These are phyloP conservation scores for Sugiyamaella pinicola DNA, from an alignment of 1,139 yeast genomes.

Conservation along the genomic window DNA sequence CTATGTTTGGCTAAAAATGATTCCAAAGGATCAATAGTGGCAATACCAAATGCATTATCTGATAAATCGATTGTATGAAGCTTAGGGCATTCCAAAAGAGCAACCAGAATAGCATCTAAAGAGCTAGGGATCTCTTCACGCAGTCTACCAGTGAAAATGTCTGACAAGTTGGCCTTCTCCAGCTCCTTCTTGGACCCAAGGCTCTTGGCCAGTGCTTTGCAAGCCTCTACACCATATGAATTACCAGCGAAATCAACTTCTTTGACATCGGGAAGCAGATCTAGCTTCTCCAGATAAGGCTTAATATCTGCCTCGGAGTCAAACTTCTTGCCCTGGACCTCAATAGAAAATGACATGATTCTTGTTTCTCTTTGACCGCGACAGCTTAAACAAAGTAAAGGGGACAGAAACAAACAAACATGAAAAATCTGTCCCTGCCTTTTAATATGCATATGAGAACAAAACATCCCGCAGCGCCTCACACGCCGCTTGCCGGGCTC, in stretches of 20 bases:
- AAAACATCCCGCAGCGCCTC: neutral
- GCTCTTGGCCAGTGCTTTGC: slow-evolving; percentile 67
- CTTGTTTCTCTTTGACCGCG: neutral
- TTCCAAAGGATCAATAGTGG: slow-evolving; percentile 89
- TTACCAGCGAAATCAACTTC: slow-evolving; percentile 86
- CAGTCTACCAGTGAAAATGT: slow-evolving; percentile 89
- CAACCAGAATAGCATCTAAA: slow-evolving; percentile 69
- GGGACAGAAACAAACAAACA: neutral
- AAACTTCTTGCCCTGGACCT: slow-evolving; percentile 77
- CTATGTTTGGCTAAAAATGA: slow-evolving; percentile 72
- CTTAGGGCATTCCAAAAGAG: slow-evolving; percentile 66
- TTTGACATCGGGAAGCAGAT: slow-evolving; percentile 47
- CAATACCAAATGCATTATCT: slow-evolving; percentile 96
- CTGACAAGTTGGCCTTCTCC: slow-evolving; percentile 79
- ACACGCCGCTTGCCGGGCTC: slow-evolving; percentile 11
- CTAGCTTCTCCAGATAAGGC: slow-evolving; percentile 60
- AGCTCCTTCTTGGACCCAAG: slow-evolving; percentile 47
- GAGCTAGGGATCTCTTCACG: slow-evolving; percentile 93
- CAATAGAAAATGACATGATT: slow-evolving; percentile 51
- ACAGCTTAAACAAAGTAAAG: neutral
- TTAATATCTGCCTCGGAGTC: slow-evolving; percentile 72
- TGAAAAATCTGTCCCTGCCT: slow-evolving; percentile 4
- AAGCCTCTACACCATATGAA: slow-evolving; percentile 91
- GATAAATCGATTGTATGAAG: slow-evolving; percentile 78
- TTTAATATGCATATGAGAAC: slow-evolving; percentile 2